A percentile compares a stretch with the other conserved stretches of the same genome.
phyloP scores from a whole-genome alignment of 495 filamentous ascomycete genomes.

The Immersiella caudata region DNA sequence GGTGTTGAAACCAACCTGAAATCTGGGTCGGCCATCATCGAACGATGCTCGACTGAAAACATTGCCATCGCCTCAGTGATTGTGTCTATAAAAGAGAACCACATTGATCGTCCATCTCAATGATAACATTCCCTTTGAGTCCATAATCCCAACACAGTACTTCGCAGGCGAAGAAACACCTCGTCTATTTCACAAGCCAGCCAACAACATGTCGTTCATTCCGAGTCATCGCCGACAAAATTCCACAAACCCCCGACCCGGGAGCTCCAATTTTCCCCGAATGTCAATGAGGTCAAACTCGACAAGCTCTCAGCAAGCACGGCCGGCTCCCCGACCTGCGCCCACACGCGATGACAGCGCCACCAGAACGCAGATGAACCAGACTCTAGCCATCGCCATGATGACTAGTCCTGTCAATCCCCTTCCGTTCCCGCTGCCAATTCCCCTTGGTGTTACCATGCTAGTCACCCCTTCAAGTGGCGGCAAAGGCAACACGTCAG shows the following conservation, averaged over 20 bases:
- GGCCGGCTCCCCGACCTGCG: background rate
- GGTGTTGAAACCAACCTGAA: conserved; percentile 29
- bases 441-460: conserved; percentile 32
- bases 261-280: conserved; percentile 26
- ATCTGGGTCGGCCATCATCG: conserved; percentile 21
- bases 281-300: conserved; percentile 9
- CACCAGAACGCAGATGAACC: conserved; percentile 35
- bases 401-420: conserved; percentile 31
- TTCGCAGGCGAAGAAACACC: background rate
- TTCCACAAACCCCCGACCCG: conserved; percentile 32
- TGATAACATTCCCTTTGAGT: background rate
- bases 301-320: background rate
- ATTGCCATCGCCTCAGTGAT: conserved; percentile 4
- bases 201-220: conserved; percentile 25
- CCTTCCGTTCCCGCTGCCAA: conserved; percentile 31
- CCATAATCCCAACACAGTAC: background rate
- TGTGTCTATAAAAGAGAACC: background rate
- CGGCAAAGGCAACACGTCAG: background rate
- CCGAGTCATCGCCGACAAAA: conserved; percentile 22
- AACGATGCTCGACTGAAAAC: conserved; percentile 4
- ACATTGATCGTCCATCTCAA: background rate
- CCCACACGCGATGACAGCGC: conserved; percentile 21
- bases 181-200: background rate
- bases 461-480: conserved; percentile 20
- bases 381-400: conserved; percentile 31